phyloP scores from a whole-genome alignment of 257 asterid species.

The Cordia subcordata region DNA sequence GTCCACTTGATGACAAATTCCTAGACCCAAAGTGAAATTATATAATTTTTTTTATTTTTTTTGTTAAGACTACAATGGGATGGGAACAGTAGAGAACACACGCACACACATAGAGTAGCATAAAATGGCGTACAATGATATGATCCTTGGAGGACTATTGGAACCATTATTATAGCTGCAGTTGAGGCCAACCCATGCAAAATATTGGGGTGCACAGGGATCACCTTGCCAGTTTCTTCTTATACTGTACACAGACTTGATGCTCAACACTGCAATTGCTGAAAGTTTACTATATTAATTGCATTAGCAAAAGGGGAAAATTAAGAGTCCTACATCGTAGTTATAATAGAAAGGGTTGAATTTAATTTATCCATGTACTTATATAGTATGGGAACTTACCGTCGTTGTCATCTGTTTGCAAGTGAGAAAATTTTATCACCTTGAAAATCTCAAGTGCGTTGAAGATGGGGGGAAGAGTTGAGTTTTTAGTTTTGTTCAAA shows the following conservation, averaged over 20 bases:
- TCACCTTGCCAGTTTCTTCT: too few species aligned
- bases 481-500: neutral
- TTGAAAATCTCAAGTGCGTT: slow-evolving; percentile 30
- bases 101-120: too few species aligned
- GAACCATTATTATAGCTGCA: slow-evolving; percentile 22
- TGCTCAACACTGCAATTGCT: too few species aligned
- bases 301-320: too few species aligned
- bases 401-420: slow-evolving; percentile 29
- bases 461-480: slow-evolving; percentile 23
- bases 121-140: slow-evolving; percentile 22
- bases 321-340: too few species aligned
- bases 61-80: neutral
- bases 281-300: too few species aligned
- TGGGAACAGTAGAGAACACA: too few species aligned
- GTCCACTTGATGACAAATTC: slow-evolving; percentile 26
- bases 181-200: slow-evolving; percentile 34
- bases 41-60: too few species aligned
- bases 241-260: too few species aligned
- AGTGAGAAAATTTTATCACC: slow-evolving; percentile 15
- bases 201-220: slow-evolving; percentile 27
- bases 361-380: too few species aligned
- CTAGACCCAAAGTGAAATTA: slow-evolving; percentile 5
- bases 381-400: too few species aligned
- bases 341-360: too few species aligned
- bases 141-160: slow-evolving; percentile 15